Evolutionary conservation across 2,329 filamentous ascomycete species (phyloP).

Genomic region (Raffaelea ambrosiae): DNA sequence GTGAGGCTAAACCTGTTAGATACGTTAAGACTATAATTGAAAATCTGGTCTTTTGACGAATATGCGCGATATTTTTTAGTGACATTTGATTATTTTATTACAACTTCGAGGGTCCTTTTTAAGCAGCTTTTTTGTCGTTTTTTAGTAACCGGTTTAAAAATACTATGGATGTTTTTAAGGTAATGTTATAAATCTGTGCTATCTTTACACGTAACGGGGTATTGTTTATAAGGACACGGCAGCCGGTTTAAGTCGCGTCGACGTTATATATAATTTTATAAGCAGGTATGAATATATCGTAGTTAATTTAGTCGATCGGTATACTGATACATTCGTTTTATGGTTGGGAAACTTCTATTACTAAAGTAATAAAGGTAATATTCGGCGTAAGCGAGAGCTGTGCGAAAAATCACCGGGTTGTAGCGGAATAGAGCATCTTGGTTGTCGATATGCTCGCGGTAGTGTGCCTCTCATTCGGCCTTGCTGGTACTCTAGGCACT

Average conservation of each 20-base stretch:
- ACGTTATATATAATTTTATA: neutral
- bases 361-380: neutral
- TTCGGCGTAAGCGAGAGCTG: neutral
- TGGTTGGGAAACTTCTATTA: neutral
- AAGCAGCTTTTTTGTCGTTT: neutral
- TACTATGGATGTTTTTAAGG: neutral
- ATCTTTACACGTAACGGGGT: neutral
- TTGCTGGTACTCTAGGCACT: constrained; percentile 2
- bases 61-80: neutral
- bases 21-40: neutral
- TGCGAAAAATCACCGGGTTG: neutral
- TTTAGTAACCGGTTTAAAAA: neutral
- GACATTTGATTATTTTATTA: neutral
- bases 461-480: neutral
- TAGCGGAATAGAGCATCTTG: neutral
- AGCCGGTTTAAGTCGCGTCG: neutral
- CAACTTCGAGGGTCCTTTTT: neutral
- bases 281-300: neutral
- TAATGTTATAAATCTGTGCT: neutral
- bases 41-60: neutral
- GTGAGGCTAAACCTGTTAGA: neutral
- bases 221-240: neutral
- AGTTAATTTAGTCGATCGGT: neutral
- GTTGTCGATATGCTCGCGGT: neutral
- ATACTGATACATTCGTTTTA: neutral